Conservation (phyloP, 768 basidiomycete genomes). For the Trametes gibbosa region DNA sequence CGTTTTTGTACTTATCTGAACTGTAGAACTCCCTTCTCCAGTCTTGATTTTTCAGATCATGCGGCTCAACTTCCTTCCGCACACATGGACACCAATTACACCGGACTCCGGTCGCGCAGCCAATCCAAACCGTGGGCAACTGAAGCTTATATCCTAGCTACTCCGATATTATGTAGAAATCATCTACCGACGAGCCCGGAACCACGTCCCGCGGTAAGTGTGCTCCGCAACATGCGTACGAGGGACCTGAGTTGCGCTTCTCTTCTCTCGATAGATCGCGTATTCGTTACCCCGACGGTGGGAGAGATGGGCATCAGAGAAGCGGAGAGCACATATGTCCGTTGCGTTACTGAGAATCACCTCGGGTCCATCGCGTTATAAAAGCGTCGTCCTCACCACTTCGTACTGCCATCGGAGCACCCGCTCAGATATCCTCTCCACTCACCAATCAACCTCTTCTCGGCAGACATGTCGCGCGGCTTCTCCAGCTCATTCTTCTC, state of each 20-base stretch:
- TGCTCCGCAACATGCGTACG: not conserved
- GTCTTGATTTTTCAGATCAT: too few species aligned
- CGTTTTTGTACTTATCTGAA: too few species aligned
- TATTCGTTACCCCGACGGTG: not conserved
- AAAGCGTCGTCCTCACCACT: not conserved
- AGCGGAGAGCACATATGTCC: not conserved
- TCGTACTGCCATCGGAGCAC: conserved; percentile 1
- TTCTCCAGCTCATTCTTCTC: conserved; percentile 22
- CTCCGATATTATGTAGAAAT: not conserved
- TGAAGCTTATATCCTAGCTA: not conserved
- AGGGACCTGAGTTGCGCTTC: not conserved
- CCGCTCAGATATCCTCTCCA: conserved; percentile 4
- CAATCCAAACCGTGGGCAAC: not conserved
- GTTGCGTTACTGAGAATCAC: not conserved
- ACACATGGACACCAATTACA: too few species aligned
- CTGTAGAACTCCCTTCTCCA: too few species aligned
- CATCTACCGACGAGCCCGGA: not conserved
- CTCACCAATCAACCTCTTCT: conserved; percentile 3
- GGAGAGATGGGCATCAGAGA: not conserved
- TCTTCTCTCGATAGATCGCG: conserved; percentile 2
- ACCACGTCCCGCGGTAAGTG: not conserved
- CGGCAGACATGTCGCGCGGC: conserved; percentile 21
- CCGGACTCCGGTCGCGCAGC: not conserved
- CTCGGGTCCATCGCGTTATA: not conserved
- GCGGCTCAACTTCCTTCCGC: too few species aligned